Evolutionary conservation across 2,329 filamentous ascomycete genomes (phyloP).

Genomic region (Geoglossum cookeanum): DNA sequence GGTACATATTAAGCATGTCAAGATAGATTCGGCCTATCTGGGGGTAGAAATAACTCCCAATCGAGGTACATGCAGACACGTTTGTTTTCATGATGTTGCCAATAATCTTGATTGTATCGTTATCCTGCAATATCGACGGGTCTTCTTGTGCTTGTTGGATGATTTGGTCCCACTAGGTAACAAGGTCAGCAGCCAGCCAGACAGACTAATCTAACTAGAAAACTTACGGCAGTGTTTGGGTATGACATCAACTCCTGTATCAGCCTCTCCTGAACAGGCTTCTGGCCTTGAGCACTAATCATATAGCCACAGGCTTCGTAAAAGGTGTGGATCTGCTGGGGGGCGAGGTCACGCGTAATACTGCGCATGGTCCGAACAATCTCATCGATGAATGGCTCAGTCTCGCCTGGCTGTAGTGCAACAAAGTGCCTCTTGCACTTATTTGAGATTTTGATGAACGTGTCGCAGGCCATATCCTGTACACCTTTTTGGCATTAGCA

Average conservation of each 20-base stretch:
- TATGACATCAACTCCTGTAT: slow-evolving; percentile 84
- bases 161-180: slow-evolving; percentile 62
- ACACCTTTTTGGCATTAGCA: slow-evolving; percentile 38
- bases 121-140: slow-evolving; percentile 71
- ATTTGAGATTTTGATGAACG: slow-evolving; percentile 98
- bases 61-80: slow-evolving; percentile 91
- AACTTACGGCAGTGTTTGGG: slow-evolving; percentile 57
- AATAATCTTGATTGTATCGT: slow-evolving; percentile 93
- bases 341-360: slow-evolving; percentile 86
- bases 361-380: slow-evolving; percentile 91
- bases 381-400: slow-evolving; percentile 93
- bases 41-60: slow-evolving; percentile 93
- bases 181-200: neutral
- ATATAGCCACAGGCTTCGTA: slow-evolving; percentile 98
- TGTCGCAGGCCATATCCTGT: slow-evolving; percentile 99
- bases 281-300: slow-evolving; percentile 95
- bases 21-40: slow-evolving; percentile 95
- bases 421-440: slow-evolving; percentile 97
- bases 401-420: slow-evolving; percentile 82
- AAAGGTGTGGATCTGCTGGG: slow-evolving; percentile 96
- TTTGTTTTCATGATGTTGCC: slow-evolving; percentile 99
- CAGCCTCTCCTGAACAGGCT: slow-evolving; percentile 77
- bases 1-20: slow-evolving; percentile 98
- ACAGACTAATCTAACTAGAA: neutral
- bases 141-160: slow-evolving; percentile 74